Base-by-base conservation (phyloP, 202 grass and related monocot species). In the Digitaria exilis region DNA sequence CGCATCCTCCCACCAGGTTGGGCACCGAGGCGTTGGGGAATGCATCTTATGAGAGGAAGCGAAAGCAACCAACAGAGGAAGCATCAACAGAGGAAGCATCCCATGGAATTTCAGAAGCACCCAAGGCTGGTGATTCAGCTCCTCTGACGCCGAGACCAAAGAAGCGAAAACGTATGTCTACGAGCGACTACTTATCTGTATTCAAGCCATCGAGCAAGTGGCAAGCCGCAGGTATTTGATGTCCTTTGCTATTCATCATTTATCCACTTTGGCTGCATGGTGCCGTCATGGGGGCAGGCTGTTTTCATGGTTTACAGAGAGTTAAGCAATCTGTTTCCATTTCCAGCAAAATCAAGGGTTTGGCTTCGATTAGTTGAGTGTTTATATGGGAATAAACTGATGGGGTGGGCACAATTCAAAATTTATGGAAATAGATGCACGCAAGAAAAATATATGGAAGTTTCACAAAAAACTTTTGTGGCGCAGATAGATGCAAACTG, bases 171-270 rank as follows among this genome's bases (percentile, higher is more conserved):
- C 50, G 35, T 57, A 56, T 60, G 76, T 9, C 17, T 16, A 16
- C 37, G 0, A 80, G 15, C 50, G 63, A 19, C 25, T 91, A 91
- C 39, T 7, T 87, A 15, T 19, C 69, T 24, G 21, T 63, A 41
- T 88, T 94, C 60, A 81, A 49, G 58, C 2, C 18, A 0, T 18
- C 13, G 26, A 19, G 13, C 55, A 87, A 71, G 76, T 6, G 29
- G 18, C 25, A 73, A 60, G 24, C 37, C 54, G 11, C 82, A 87
- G 88, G 92, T 94, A 94, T 49, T 34, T 44, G 3, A 78, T 80
- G 26, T 13, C 34, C 69, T 52, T 52, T 7, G 7, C 30, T 11
- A 6, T 30, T 77, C 25, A 59, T 31, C 42, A 10, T 59, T 73
- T 84, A 7, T 78, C 39, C 52, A 60, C 15, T 78, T 75, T 69